Conservation (phyloP, 2,329 filamentous ascomycete species). For the Microdochium bolleyi region DNA sequence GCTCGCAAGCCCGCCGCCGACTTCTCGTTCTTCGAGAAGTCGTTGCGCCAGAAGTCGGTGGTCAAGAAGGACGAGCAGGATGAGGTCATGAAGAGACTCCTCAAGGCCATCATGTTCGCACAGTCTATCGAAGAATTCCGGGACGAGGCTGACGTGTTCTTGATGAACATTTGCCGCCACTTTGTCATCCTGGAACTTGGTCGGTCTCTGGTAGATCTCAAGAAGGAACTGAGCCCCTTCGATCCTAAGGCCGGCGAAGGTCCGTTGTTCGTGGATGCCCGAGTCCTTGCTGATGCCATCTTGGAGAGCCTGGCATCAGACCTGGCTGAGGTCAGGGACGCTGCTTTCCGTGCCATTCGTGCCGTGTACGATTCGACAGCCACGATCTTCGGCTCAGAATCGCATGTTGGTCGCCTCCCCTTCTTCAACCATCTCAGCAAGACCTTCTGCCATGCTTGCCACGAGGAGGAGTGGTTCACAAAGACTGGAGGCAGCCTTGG, state of each 20-base stretch:
- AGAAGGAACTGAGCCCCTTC: constrained; percentile 71
- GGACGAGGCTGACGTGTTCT: constrained; percentile 64
- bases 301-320: constrained; percentile 88
- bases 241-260: constrained; percentile 83
- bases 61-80: constrained; percentile 84
- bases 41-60: constrained; percentile 75
- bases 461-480: constrained; percentile 97
- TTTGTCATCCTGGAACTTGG: constrained; percentile 88
- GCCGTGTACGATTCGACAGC: constrained; percentile 70
- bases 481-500: constrained; percentile 89
- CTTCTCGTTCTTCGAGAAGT: constrained; percentile 61
- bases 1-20: constrained; percentile 65
- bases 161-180: constrained; percentile 78
- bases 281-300: constrained; percentile 80
- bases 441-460: constrained; percentile 88
- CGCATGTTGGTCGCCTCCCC: constrained; percentile 64
- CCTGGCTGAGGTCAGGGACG: constrained; percentile 68
- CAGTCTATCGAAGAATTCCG: constrained; percentile 76
- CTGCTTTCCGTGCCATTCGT: constrained; percentile 70
- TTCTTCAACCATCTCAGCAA: constrained; percentile 80
- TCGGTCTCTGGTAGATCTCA: constrained; percentile 70
- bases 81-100: constrained; percentile 69
- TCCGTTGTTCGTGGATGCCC: constrained; percentile 76
- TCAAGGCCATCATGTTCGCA: constrained; percentile 84
- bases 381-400: constrained; percentile 70